A percentile compares a stretch with the other conserved stretches of the same genome.
Conservation (phyloP, 768 basidiomycete genomes). For the Agrocybe praecox region DNA sequence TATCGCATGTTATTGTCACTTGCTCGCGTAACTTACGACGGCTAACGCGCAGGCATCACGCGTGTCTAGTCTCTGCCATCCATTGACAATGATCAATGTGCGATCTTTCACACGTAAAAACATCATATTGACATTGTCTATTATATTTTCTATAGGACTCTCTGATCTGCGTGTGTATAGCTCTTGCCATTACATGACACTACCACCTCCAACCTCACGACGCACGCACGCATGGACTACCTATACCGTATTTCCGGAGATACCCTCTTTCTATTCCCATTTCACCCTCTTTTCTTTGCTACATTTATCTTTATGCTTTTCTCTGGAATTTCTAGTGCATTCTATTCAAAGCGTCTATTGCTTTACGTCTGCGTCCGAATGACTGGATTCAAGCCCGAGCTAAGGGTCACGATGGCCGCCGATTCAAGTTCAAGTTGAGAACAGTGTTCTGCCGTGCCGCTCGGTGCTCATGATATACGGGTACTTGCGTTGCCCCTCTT, state of each 20-base stretch:
- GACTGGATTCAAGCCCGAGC: no score
- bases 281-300: background rate
- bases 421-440: no score
- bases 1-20: no score
- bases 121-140: conserved; percentile 9
- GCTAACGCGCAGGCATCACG: background rate
- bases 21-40: no score
- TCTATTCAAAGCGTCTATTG: background rate
- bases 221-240: background rate
- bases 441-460: no score
- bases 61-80: background rate
- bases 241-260: conserved; percentile 14
- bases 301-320: conserved; percentile 1
- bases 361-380: background rate
- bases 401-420: no score
- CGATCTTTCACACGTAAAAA: conserved; percentile 2
- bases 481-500: no score
- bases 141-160: conserved; percentile 55
- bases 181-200: conserved; percentile 44
- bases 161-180: conserved; percentile 53
- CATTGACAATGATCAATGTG: conserved; percentile 6
- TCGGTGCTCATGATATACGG: no score
- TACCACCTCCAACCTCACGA: background rate
- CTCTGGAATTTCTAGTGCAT: conserved; percentile 21
- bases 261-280: conserved; percentile 8